Conservation (phyloP, 73 alveolate species). For the Uronychia setigera region DNA sequence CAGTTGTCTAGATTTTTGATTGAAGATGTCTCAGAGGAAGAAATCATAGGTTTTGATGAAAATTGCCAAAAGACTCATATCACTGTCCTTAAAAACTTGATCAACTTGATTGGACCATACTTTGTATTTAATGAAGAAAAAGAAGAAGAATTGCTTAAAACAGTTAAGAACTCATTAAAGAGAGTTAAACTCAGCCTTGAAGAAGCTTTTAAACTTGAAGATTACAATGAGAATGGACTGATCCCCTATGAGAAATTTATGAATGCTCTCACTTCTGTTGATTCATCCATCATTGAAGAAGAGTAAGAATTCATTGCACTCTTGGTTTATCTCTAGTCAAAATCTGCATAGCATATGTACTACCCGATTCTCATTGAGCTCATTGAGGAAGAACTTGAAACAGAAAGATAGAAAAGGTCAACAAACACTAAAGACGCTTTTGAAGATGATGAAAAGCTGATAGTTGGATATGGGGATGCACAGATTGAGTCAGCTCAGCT, state of each 20-base stretch:
- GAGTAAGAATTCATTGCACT: constrained; percentile 9
- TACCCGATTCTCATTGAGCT: constrained; percentile 28
- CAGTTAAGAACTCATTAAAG: background rate
- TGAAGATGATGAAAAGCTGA: background rate
- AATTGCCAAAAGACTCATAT: background rate
- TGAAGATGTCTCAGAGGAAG: constrained; percentile 4
- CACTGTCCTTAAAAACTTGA: background rate
- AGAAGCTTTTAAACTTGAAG: constrained; percentile 40
- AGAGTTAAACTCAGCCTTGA: constrained; percentile 15
- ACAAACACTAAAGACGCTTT: background rate
- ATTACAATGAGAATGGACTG: constrained; percentile 42
- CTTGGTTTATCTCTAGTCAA: constrained; percentile 23
- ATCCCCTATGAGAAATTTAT: constrained; percentile 13
- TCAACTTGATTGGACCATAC: background rate
- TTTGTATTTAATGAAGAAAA: background rate
- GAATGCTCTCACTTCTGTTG: constrained; percentile 19
- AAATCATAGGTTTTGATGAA: constrained; percentile 18
- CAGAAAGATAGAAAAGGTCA: background rate
- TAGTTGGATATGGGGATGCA: background rate
- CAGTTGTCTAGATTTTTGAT: constrained; percentile 21
- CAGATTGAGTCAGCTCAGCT: background rate
- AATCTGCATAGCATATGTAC: constrained; percentile 13
- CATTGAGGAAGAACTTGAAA: constrained; percentile 15
- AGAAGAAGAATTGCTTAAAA: background rate
- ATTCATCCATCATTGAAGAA: constrained; percentile 11